Base-by-base conservation (phyloP, 345 rosid species). In the Dimocarpus longan region DNA sequence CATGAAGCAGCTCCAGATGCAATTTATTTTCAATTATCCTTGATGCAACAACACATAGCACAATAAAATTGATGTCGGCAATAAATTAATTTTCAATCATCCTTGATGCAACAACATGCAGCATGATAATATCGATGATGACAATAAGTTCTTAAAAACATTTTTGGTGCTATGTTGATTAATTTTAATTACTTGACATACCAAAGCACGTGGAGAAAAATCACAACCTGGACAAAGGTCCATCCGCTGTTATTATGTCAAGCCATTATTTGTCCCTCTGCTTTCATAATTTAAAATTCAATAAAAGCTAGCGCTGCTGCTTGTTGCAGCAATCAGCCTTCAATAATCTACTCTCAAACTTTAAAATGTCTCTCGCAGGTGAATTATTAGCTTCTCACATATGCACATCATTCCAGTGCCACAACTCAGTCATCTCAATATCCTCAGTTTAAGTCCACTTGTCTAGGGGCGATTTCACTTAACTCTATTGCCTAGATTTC, bases 1-100 rank as follows among this genome's bases (percentile, higher is more conserved):
- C 13, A 77, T 50, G 52, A 3, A 56, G 43, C 62, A 66, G 44
- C 57, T 78, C 71, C 40, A 71, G 26, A 72, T 65, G 75, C 66
- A 32, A 44, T 59, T 69, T 24, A 37, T 43, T 68, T 44, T 52
- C 70, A 64, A 83, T 75, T 40, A 80, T 52, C 78, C 73, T 70
- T 28, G 21, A 52, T 26, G 43, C 62, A 70, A 18, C 37, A 26
- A 22, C 44, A 44, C 12, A 10, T 44, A 64, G 22, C 74, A 22
- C 39, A 3, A 59, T 24, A 5, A 13, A 7, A 12, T n/a, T 6
- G 13, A 39, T 76, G 24, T 46, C 6, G 15, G 56, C 28, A 16
- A 18, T 10, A 74, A 46, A 7, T 7, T 46, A 46, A 32, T 32
- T 71, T 42, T 46, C 70, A 68, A 83, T 76, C 32, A 80, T 56